phyloP scores from a whole-genome alignment of 2,329 filamentous ascomycete species.

The Stachybotrys elegans region DNA sequence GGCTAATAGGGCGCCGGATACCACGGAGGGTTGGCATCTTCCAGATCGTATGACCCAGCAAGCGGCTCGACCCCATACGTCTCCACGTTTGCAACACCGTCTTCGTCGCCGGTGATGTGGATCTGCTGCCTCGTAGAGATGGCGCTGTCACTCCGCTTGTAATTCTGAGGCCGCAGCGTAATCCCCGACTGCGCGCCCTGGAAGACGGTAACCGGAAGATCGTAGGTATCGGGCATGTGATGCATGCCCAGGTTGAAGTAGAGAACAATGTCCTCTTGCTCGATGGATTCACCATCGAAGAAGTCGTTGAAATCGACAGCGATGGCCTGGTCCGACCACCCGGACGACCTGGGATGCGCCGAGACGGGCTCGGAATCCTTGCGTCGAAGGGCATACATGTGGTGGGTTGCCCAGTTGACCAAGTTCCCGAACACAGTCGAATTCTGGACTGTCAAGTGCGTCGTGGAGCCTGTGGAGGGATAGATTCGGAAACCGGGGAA shows the following conservation, averaged over 20 bases:
- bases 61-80: conserved; percentile 3
- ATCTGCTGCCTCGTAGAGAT: conserved; percentile 6
- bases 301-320: conserved; percentile 48
- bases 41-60: conserved; percentile 3
- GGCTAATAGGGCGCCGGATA: not conserved
- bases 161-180: conserved; percentile 6
- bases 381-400: conserved; percentile 43
- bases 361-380: conserved; percentile 45
- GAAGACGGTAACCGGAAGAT: not conserved
- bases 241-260: conserved; percentile 53
- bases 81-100: not conserved
- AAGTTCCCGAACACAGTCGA: conserved; percentile 39
- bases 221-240: conserved; percentile 44
- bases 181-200: conserved; percentile 2
- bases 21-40: not conserved
- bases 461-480: not conserved
- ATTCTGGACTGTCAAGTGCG: conserved; percentile 41
- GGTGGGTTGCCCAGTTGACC: conserved; percentile 40
- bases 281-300: conserved; percentile 31
- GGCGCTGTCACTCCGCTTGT: conserved; percentile 4
- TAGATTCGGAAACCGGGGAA: conserved; percentile 33
- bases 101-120: not conserved
- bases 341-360: conserved; percentile 35
- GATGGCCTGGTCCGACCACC: conserved; percentile 31
- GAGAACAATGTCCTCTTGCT: conserved; percentile 36